Conservation (phyloP, 139 green algal genomes). For the Astrephomene gubernaculifera region DNA sequence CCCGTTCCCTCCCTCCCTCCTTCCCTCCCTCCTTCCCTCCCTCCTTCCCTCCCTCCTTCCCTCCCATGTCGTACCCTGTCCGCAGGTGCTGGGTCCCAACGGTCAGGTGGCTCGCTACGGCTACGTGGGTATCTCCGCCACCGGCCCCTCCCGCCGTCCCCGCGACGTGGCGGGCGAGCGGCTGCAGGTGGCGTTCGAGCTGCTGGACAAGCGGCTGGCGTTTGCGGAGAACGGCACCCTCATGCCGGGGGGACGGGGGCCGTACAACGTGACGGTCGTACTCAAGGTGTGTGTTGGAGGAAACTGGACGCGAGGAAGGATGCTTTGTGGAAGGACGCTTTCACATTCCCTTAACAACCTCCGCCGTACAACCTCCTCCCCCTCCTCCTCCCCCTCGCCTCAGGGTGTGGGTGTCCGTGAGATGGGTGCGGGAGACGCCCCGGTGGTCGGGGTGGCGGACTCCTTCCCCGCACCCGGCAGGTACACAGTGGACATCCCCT, state of each 20-base stretch:
- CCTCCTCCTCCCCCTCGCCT: neutral
- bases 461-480: conserved; percentile 74
- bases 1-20: no score
- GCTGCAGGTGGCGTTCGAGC: conserved; percentile 70
- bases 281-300: conserved; percentile 64
- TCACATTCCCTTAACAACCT: no score
- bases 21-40: no score
- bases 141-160: conserved; percentile 54
- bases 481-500: conserved; percentile 84
- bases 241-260: conserved; percentile 51
- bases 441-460: conserved; percentile 85
- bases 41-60: no score
- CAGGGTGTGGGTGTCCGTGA: conserved; percentile 76
- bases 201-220: conserved; percentile 58
- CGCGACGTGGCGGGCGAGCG: conserved; percentile 84
- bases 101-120: conserved; percentile 70
- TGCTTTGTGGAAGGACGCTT: no score
- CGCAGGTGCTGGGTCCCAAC: conserved; percentile 80
- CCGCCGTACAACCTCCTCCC: neutral
- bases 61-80: no score
- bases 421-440: conserved; percentile 78
- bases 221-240: conserved; percentile 48
- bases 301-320: no score
- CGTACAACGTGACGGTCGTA: conserved; percentile 82
- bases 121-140: conserved; percentile 82